Base-by-base conservation (phyloP, 2,329 filamentous ascomycete species). In the Gnomoniopsis sp. region DNA sequence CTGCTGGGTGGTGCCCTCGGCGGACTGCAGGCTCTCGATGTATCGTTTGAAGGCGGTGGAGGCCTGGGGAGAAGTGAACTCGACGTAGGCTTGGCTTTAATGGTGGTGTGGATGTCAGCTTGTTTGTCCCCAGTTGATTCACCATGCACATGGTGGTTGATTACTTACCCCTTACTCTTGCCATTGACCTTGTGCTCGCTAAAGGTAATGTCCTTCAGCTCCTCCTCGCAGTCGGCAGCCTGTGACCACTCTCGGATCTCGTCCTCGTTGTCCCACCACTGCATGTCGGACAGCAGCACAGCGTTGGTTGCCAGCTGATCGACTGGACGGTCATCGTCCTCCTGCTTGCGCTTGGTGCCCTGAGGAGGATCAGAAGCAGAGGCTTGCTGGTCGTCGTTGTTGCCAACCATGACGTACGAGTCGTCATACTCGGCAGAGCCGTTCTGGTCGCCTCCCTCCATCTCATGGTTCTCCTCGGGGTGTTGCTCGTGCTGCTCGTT, bases 131-230 rank as follows among this genome's bases (percentile, higher is more conserved):
- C 12, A 34, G 23, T 17, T 10, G 14, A 22, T 12, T 44, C n/a
- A 23, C 21, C 64, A 65, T 57, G 48, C 55, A 33, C 22, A 44
- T 6, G 19, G 15, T 19, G 17, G 44, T 7, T 11, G 19, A 38
- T 14, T 26, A 74, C 86, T 64, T 81, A 96, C 93, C 95, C 93
- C 78, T 98, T 97, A 75, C 91, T 96, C 77, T 99, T 99, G 66
- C 95, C 95, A 66, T 99, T 99, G 50, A 98, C 93, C 72, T 99
- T 99, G 75, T 98, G 95, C 72, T 99, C 95, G 68, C 91, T 97
- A 72, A 98, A 99, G 0, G 93, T 96, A 53, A 99, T 86, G 62
- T 98, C 95, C 68, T 90, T 92, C 19, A 98, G 77, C 68, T 96
- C 91, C 49, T 88, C 83, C 72, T 98, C 95, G 65, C 86, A 90